Evolutionary conservation across 495 filamentous ascomycete genomes (phyloP).

Genomic region (Neurospora sp.): DNA sequence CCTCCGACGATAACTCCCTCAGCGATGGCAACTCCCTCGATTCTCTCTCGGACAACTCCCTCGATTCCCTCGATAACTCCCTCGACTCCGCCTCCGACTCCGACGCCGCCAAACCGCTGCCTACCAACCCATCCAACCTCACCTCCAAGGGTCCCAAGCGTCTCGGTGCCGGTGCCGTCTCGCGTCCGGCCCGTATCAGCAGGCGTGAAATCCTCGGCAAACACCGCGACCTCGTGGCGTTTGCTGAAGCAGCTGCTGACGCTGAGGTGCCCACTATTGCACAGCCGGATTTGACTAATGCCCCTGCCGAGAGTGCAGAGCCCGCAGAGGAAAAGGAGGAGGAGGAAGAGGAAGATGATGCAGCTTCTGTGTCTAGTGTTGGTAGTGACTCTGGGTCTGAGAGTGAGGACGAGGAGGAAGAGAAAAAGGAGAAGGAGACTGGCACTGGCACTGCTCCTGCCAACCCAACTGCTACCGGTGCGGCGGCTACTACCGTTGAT

Average conservation of each 20-base stretch:
- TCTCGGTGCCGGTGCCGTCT: not conserved
- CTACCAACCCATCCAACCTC: not conserved
- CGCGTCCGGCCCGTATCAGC: not conserved
- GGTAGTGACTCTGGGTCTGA: not conserved
- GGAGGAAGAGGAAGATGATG: not conserved
- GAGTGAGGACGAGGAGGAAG: conserved; percentile 1
- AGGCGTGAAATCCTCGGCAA: not conserved
- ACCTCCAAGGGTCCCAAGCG: not conserved
- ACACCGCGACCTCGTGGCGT: not conserved
- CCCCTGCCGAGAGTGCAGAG: not conserved
- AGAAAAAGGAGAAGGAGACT: conserved; percentile 13
- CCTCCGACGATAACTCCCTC: not conserved
- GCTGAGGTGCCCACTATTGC: not conserved
- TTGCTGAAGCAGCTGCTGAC: not conserved
- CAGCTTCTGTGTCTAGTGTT: not conserved
- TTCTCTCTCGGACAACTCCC: not conserved
- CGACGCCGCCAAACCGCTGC: not conserved
- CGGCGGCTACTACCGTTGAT: not conserved
- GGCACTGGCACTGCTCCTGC: not conserved
- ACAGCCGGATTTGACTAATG: not conserved
- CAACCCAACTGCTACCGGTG: not conserved
- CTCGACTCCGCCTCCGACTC: not conserved
- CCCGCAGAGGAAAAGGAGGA: not conserved
- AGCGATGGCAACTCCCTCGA: not conserved
- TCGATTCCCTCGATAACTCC: not conserved